Base-by-base conservation (phyloP, 257 asterid genomes). In the Petunia axillaris region DNA sequence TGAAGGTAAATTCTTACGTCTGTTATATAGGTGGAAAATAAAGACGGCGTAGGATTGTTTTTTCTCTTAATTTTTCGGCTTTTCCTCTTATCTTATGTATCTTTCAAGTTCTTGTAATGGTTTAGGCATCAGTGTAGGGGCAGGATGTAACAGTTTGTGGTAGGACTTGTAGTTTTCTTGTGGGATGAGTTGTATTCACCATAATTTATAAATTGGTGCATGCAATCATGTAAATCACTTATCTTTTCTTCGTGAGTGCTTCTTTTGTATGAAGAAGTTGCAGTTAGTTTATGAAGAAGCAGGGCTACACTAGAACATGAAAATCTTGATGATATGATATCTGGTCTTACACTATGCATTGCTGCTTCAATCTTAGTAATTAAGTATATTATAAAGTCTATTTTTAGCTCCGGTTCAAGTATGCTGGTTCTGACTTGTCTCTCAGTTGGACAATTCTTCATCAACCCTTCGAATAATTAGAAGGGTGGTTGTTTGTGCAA, bases 11-110 rank as follows among this genome's bases (percentile, higher is more conserved):
- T 77, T 75, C 54, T 75, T 66, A 38, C 55, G 15, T 73, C 14
- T 79, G 84, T 79, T 77, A 77, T 77, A 55, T 77, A 81, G 53
- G 15, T 75, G 75, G 81, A 50, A 66, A 81, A 80, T 76, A 80
- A 79, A 54, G 75, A 73, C 78, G 5, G 0, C 44, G 25, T 73
- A 73, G 46, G 44, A 50, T 6, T 68, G n/a, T 44, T 35, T 39
- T 71, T 71, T 35, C 40, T 68, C 43, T 70, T 70, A 10, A 48
- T 71, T 48, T 10, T 46, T n/a, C 38, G 25, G 10, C 44, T 73
- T 5, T 50, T 14, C 25, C 77, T 3, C 59, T 71, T 3, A 71
- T 48, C 35, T 73, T 48, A 50, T 73, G 77, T 50, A 73, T 73
- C 46, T 15, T 35, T 50, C 35, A 73, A 62, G 46, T 35, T 50